Base-by-base conservation (phyloP, 495 filamentous ascomycete genomes). In the Penicillium waksmanii region DNA sequence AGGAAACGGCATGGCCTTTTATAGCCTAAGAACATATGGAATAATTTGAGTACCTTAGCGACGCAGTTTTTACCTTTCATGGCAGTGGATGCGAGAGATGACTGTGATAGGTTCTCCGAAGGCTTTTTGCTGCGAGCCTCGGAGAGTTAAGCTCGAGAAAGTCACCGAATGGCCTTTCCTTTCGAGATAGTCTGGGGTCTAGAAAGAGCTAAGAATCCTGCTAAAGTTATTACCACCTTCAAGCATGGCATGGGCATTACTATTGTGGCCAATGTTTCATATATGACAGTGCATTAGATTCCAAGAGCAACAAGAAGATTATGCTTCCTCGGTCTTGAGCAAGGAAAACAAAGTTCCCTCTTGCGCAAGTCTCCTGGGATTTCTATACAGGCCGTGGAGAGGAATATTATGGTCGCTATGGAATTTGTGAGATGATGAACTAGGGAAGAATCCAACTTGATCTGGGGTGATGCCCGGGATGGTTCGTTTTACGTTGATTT, bases 301-400 rank as follows among this genome's bases (percentile, higher is more conserved):
- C 27, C 13, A 35, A 52, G n/a, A 15, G 33, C 31, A 52, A n/a
- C 50, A 52, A 35, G 33, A 52, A 34, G 50, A 52, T 15, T 52
- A 52, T 52, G n/a, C 19, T n/a, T 52, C 52, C 17, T 31, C 8
- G 6, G 18, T 44, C n/a, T 38, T 31, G 33, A 12, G 17, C 4
- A 54, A 44, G 15, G 38, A 54, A 38, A 42, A 54, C 18, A 44
- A 54, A 43, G 38, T 36, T 36, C 34, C 34, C 1, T 36, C 0
- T 13, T 35, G 2, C 34, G 12, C 3, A 35, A 35, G 34, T 5
- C 13, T 36, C 10, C 1, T 12, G 9, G 5, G 13, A 9, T 10
- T 36, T 36, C 34, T 36, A 36, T 36, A 2, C 13, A 9, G 13
- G 13, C 34, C 13, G 5, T 12, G 34, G 5, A 36, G 13, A 36